Evolutionary conservation across 495 filamentous ascomycete genomes (phyloP).

Genomic region (Hyaloscypha finlandica): DNA sequence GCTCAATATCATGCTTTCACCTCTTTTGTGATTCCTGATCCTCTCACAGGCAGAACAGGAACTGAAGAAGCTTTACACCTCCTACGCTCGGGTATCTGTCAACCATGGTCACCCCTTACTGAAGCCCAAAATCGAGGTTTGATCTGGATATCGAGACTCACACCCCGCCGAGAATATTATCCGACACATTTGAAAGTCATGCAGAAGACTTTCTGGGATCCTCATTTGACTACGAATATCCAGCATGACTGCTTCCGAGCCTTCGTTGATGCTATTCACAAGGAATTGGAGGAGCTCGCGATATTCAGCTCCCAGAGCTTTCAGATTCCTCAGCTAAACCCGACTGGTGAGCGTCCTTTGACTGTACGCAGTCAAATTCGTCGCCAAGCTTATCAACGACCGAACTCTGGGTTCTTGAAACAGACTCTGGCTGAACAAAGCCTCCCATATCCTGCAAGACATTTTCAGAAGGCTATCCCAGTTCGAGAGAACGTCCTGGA

Average conservation of each 20-base stretch:
- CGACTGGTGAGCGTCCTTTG: slow-evolving; percentile 8
- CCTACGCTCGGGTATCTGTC: slow-evolving; percentile 51
- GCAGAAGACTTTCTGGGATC: slow-evolving; percentile 22
- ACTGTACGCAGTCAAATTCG: slow-evolving; percentile 10
- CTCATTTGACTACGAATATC: slow-evolving; percentile 45
- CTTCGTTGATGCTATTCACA: slow-evolving; percentile 44
- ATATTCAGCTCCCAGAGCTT: slow-evolving; percentile 28
- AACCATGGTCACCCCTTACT: slow-evolving; percentile 42
- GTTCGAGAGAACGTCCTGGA: slow-evolving; percentile 28
- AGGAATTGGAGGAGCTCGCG: slow-evolving; percentile 36
- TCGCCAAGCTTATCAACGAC: slow-evolving; percentile 4
- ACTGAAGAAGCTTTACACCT: slow-evolving; percentile 58
- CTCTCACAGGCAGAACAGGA: slow-evolving; percentile 57
- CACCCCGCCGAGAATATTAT: slow-evolving; percentile 57
- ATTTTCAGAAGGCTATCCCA: background rate
- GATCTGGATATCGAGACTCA: slow-evolving; percentile 42
- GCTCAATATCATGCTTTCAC: slow-evolving; percentile 61
- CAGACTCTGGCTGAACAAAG: background rate
- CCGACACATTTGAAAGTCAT: slow-evolving; percentile 46
- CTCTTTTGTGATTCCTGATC: slow-evolving; percentile 57
- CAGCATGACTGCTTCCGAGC: slow-evolving; percentile 54
- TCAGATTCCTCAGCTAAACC: background rate
- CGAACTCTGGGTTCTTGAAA: background rate
- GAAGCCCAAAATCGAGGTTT: slow-evolving; percentile 33
- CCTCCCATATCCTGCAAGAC: slow-evolving; percentile 11